Conservation (phyloP, 768 basidiomycete genomes). For the Phaeolepiota aurea region DNA sequence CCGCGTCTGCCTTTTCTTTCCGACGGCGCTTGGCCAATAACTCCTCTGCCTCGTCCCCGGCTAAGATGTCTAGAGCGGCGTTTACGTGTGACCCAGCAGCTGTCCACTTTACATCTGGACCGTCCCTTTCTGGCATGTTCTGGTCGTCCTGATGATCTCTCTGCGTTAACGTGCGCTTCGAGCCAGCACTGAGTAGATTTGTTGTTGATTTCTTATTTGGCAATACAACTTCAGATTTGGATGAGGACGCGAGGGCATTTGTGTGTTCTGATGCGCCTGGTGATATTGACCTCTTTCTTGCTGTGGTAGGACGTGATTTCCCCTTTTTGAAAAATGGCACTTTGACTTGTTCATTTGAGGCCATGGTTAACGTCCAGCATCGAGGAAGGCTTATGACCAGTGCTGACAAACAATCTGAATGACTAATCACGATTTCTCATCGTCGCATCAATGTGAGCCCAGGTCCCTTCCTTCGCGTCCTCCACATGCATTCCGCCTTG, state of each 20-base stretch:
- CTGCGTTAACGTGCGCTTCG: constrained; percentile 47
- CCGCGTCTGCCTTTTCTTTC: constrained; percentile 43
- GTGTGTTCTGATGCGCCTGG: constrained; percentile 28
- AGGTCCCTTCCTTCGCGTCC: background rate
- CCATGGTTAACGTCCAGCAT: constrained; percentile 23
- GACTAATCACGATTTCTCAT: background rate
- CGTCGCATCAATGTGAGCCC: background rate
- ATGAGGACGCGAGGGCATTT: constrained; percentile 25
- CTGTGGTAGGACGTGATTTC: constrained; percentile 66
- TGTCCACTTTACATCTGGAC: constrained; percentile 73
- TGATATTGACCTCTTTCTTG: constrained; percentile 68
- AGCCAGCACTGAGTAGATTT: constrained; percentile 59
- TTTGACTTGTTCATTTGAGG: constrained; percentile 28
- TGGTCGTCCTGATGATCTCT: constrained; percentile 48
- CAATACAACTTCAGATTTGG: constrained; percentile 67
- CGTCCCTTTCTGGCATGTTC: constrained; percentile 48
- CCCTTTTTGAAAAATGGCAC: constrained; percentile 88
- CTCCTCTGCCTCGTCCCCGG: constrained; percentile 77
- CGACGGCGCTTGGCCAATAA: constrained; percentile 61
- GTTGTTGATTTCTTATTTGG: constrained; percentile 60
- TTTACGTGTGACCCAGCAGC: constrained; percentile 68
- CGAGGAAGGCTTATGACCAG: background rate
- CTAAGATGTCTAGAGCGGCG: constrained; percentile 65
- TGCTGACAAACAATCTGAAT: no score
- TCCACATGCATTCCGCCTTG: constrained; percentile 1